These are phyloP conservation scores for Cutaneotrichosporon daszewskae DNA, from an alignment of 1,284 basidiomycete species.

Conservation along the genomic window DNA sequence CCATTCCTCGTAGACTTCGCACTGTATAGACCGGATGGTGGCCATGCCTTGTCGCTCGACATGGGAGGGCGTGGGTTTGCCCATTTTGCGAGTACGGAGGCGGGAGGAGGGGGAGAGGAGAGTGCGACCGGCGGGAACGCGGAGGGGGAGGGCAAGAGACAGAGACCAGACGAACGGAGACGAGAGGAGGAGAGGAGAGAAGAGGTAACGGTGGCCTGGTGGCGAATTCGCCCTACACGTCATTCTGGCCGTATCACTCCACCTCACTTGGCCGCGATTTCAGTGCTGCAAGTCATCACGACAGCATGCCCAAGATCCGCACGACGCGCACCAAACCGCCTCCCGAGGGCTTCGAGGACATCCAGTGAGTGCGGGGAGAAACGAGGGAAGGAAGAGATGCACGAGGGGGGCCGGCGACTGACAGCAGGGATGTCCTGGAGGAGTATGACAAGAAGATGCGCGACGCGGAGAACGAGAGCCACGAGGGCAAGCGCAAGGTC, in stretches of 20 bases:
- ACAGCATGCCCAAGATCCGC: slow-evolving; percentile 90
- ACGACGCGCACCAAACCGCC: slow-evolving; percentile 92
- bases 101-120: too few species aligned
- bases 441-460: slow-evolving; percentile 96
- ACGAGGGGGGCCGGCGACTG: slow-evolving; percentile 55
- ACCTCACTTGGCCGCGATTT: not conserved
- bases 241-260: not conserved
- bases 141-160: too few species aligned
- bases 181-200: not conserved
- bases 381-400: too few species aligned
- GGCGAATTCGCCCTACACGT: not conserved
- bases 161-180: too few species aligned
- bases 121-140: too few species aligned
- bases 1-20: not conserved
- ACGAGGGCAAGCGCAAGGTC: slow-evolving; percentile 95
- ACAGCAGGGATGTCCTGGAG: slow-evolving; percentile 76
- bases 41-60: slow-evolving; percentile 7
- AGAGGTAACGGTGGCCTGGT: not conserved
- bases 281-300: too few species aligned
- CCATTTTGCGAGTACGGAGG: slow-evolving; percentile 5
- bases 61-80: slow-evolving; percentile 6
- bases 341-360: slow-evolving; percentile 96
- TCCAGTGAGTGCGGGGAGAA: slow-evolving; percentile 60
- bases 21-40: slow-evolving; percentile 9
- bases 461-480: slow-evolving; percentile 93